Base-by-base conservation (phyloP, 192 early-diverging fungal species). In the Mortierella antarctica region DNA sequence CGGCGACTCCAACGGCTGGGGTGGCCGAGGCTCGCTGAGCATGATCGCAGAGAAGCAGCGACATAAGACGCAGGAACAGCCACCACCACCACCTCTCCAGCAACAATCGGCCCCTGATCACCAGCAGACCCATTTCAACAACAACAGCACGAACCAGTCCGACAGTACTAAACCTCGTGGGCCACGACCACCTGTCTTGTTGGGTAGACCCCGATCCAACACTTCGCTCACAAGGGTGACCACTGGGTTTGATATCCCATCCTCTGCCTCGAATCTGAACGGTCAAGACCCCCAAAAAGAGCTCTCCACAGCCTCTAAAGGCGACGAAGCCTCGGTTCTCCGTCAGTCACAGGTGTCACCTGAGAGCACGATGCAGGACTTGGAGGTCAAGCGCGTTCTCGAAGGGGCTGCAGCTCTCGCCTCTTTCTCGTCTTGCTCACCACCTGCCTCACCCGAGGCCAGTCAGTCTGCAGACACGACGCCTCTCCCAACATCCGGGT, bases 361-460 rank as follows among this genome's bases (percentile, higher is more conserved):
- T 6, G 77, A 80, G n/a, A 80, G 70, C 42, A 50, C 77, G 18
- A 80, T 80, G 15, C 77, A 80, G 63, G 77, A 80, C 21, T 11
- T 80, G 40, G 77, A 80, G 31, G 77, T 80, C 6, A 80, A 80
- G 49, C 69, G 77, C 31, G 77, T 80, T 59, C 70, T 80, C 48
- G 77, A 80, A 13, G 70, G 77, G 4, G 69, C 77, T 23, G 76
- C 68, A 9, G 73, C 73, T 14, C 13, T 67, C 10, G 73, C 73
- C 21, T 56, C 73, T 42, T 52, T 31, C 8, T 5, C 61, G 0
- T 5, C 63, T 3, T 31, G 60, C 17, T 42, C 65, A 17, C 50
- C 68, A 20, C 40, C 67, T 0, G 64, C 57, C 5, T 53, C 62
- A 45, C 15, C 20, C 17, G 21, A 53, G n/a, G 4, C 13, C 2